A percentile compares a stretch with the other conserved stretches of the same genome.
Conservation (phyloP, 2,329 filamentous ascomycete genomes). For the Rutstroemia sydowiana region DNA sequence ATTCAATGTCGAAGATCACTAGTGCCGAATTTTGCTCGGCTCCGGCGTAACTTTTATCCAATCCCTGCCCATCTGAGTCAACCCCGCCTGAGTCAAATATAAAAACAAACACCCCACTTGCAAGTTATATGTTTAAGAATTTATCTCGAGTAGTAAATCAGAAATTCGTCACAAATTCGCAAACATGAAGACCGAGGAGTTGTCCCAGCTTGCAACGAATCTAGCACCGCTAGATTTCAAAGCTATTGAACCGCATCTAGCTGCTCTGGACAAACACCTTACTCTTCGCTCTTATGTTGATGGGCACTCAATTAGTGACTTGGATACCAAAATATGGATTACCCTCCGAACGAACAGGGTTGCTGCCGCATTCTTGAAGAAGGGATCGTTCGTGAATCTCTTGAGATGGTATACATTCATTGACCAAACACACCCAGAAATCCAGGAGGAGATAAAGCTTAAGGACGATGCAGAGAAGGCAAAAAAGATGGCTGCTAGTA, state of each 20-base stretch:
- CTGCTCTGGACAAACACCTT: conserved; percentile 78
- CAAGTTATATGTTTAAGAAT: conserved; percentile 6
- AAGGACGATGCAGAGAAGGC: conserved; percentile 61
- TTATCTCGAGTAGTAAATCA: neutral
- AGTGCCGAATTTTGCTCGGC: conserved; percentile 4
- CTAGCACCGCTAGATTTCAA: conserved; percentile 68
- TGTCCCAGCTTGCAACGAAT: conserved; percentile 43
- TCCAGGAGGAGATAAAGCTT: conserved; percentile 61
- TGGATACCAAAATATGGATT: conserved; percentile 78
- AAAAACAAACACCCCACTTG: conserved; percentile 12
- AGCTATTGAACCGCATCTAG: conserved; percentile 65
- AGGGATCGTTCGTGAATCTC: conserved; percentile 68
- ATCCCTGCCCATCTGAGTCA: neutral
- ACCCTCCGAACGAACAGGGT: conserved; percentile 77
- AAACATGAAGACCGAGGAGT: conserved; percentile 49
- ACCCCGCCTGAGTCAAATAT: conserved; percentile 5
- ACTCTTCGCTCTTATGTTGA: conserved; percentile 80
- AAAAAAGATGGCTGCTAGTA: conserved; percentile 61
- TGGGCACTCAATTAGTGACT: conserved; percentile 68
- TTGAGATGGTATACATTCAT: conserved; percentile 83
- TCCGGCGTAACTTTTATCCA: conserved; percentile 13
- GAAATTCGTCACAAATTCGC: neutral
- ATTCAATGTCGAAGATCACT: conserved; percentile 8
- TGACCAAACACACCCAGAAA: conserved; percentile 73
- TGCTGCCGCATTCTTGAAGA: conserved; percentile 73